A percentile compares a stretch with the other conserved stretches of the same genome.
Evolutionary conservation across 176 grass and related monocot species (phyloP).

Genomic region (Oryza longistaminata): DNA sequence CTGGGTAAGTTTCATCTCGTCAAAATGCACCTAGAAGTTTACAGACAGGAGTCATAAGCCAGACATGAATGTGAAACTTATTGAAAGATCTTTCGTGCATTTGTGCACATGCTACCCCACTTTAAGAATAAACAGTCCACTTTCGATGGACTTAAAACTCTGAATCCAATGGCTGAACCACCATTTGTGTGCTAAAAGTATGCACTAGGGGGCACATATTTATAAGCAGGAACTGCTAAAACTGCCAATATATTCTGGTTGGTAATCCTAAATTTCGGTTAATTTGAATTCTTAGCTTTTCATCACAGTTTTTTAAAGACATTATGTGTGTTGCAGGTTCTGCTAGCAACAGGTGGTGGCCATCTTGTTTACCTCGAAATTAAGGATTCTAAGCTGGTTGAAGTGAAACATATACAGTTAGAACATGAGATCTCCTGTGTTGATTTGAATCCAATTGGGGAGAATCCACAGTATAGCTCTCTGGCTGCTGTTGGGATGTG

Average conservation of each 20-base stretch:
- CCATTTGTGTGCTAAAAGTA: background rate
- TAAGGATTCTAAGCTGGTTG: conserved; percentile 65
- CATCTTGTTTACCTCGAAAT: conserved; percentile 99
- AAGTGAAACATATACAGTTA: conserved; percentile 85
- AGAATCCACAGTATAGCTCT: conserved; percentile 66
- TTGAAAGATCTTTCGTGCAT: background rate
- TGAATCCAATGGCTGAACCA: background rate
- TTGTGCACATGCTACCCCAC: background rate
- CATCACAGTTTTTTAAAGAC: background rate
- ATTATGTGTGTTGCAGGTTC: conserved; percentile 59
- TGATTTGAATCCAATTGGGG: conserved; percentile 80
- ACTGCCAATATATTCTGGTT: background rate
- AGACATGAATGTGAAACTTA: background rate
- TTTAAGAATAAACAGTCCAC: background rate
- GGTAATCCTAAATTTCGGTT: background rate
- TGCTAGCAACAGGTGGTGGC: conserved; percentile 89
- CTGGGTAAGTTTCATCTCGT: background rate
- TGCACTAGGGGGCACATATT: background rate
- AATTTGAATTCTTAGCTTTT: conserved; percentile 19
- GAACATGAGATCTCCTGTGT: conserved; percentile 96
- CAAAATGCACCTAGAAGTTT: background rate
- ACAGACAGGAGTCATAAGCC: background rate
- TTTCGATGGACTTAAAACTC: background rate
- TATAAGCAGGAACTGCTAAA: background rate
- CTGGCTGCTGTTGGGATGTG: conserved; percentile 96